Conservation (phyloP, 176 grass and related monocot genomes). For the Triticum timopheevii region DNA sequence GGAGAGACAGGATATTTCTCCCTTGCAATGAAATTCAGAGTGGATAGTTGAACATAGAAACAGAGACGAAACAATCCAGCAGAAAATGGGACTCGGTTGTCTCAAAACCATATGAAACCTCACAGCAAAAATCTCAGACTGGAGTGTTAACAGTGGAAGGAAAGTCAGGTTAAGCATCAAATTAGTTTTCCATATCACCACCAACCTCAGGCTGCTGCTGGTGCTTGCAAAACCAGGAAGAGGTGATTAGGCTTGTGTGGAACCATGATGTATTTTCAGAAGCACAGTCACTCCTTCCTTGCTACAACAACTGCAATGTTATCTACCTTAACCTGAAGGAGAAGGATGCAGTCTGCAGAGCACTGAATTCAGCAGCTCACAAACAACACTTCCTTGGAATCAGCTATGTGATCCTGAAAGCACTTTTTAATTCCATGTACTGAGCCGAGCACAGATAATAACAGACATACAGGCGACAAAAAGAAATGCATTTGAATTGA, state of each 20-base stretch:
- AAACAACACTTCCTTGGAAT: not conserved
- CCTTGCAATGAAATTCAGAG: not conserved
- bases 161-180: not conserved
- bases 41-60: not conserved
- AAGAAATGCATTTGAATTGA: not conserved
- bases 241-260: not conserved
- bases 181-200: not conserved
- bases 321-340: not conserved
- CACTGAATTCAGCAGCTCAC: not conserved
- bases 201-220: not conserved
- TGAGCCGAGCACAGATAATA: too few relatives aligned
- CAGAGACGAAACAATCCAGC: too few relatives aligned
- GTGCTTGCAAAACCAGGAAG: not conserved
- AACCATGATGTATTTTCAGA: not conserved
- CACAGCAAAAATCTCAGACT: not conserved
- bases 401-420: not conserved
- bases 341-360: not conserved
- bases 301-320: not conserved
- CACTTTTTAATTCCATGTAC: not conserved
- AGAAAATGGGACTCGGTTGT: too few relatives aligned
- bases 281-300: not conserved
- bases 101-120: not conserved
- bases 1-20: not conserved
- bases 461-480: not conserved
- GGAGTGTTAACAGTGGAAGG: not conserved